Base-by-base conservation (phyloP, 2,329 filamentous ascomycete species). In the Colletotrichum scovillei region DNA sequence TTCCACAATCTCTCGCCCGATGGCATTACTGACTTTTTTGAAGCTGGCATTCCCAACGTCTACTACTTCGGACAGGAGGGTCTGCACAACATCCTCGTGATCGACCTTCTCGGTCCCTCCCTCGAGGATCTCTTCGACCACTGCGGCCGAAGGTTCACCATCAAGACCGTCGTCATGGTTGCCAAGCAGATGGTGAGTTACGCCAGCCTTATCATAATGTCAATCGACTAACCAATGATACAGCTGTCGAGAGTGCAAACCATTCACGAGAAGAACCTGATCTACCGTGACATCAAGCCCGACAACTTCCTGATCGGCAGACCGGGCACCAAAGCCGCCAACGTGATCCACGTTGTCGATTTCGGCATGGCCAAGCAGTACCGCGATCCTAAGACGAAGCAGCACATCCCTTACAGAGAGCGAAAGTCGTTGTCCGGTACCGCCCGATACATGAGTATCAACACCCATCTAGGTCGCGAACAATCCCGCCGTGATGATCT, bases 331-430 rank as follows among this genome's bases (percentile, higher is more conserved):
- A 98, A 98, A 86, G 90, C 94, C n/a, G 94, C 95, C 80, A 98
- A 98, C 82, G 95, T 98, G 69, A 98, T 99, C 77, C 96, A 99
- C 81, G 97, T 98, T 49, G 95, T 99, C 79, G 97, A 99, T 84
- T 99, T 99, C 80, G 97, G 97, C 79, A 98, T 99, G 97, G 97
- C 97, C 76, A 99, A 99, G 88, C 97, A 98, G 84, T 99, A 98
- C 84, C 93, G 97, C 78, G 97, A 99, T 79, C 97, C 97, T 69
- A 98, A 98, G 88, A 98, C 97, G 49, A 98, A 98, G 86, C 97
- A 98, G 84, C 97, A 99, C 85, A 98, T 98, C 78, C 95, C 97
- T 14, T 98, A 98, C 84, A 91, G 97, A 80, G 97, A 98, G 86
- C 92, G 97, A 79, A 99, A 99, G 86, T 98, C 96, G 5, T 88